These are phyloP conservation scores for Nitzschia inconspicua DNA, from an alignment of 108 stramenopile species.

Conservation along the genomic window DNA sequence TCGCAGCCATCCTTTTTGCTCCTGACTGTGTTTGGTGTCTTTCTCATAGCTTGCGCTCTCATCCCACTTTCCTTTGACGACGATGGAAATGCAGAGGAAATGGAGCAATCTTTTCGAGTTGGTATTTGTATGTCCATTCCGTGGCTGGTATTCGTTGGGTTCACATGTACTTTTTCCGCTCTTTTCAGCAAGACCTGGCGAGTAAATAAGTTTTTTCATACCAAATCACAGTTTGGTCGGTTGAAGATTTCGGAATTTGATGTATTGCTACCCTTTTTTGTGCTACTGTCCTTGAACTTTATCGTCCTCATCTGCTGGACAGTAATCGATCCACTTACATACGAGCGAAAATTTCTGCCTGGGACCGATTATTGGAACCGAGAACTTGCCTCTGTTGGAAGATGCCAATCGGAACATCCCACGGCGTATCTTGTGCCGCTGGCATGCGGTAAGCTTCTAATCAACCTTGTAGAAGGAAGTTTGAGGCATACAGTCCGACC, in stretches of 20 bases:
- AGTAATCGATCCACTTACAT: slow-evolving; percentile 36
- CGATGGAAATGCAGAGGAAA: background rate
- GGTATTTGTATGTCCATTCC: slow-evolving; percentile 37
- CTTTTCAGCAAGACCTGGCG: slow-evolving; percentile 49
- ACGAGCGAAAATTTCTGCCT: slow-evolving; percentile 7
- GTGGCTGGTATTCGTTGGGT: slow-evolving; percentile 46
- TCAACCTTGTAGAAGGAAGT: background rate
- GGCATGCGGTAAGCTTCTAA: background rate
- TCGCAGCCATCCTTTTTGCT: slow-evolving; percentile 50
- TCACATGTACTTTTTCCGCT: slow-evolving; percentile 39
- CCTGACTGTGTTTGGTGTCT: slow-evolving; percentile 23
- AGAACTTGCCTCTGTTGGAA: slow-evolving; percentile 24
- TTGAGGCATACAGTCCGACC: background rate
- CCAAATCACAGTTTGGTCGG: background rate
- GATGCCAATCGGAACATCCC: slow-evolving; percentile 12
- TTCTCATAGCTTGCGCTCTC: slow-evolving; percentile 22
- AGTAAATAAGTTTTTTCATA: slow-evolving; percentile 18
- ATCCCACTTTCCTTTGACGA: slow-evolving; percentile 32
- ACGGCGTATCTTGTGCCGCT: slow-evolving; percentile 15
- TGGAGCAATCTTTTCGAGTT: background rate
- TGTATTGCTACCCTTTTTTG: slow-evolving; percentile 46
- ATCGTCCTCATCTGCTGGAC: slow-evolving; percentile 49
- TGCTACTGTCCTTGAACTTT: slow-evolving; percentile 32
- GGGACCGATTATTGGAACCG: slow-evolving; percentile 36
- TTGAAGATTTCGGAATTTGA: slow-evolving; percentile 32